phyloP scores from a whole-genome alignment of 768 basidiomycete species.

The Leccinum olivaceopallidum region DNA sequence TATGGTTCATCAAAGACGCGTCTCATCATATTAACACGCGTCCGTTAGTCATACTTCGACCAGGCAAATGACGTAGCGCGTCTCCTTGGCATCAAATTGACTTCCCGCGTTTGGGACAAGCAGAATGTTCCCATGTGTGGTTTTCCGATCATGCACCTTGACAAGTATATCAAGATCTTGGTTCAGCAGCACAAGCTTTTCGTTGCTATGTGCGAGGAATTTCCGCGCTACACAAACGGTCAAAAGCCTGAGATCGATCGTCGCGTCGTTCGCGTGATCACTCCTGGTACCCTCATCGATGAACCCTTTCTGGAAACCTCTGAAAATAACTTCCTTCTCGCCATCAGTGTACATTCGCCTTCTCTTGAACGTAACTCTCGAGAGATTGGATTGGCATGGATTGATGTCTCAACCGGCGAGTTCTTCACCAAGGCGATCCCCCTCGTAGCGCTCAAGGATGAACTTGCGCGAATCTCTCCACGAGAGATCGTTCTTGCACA shows the following conservation, averaged over 20 bases:
- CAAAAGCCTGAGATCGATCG: constrained; percentile 68
- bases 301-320: constrained; percentile 83
- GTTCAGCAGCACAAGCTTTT: constrained; percentile 82
- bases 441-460: constrained; percentile 65
- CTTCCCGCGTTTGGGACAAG: constrained; percentile 72
- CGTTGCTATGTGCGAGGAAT: constrained; percentile 95
- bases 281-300: constrained; percentile 93
- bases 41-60: constrained; percentile 83
- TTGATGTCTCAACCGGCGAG: constrained; percentile 93
- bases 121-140: constrained; percentile 82
- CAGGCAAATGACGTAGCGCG: constrained; percentile 80
- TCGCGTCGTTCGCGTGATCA: constrained; percentile 83
- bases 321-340: constrained; percentile 89
- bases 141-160: constrained; percentile 82
- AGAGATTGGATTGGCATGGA: constrained; percentile 82
- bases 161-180: constrained; percentile 83
- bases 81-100: constrained; percentile 81
- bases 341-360: constrained; percentile 43
- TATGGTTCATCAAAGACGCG: constrained; percentile 31
- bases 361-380: constrained; percentile 2
- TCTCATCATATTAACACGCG: constrained; percentile 9
- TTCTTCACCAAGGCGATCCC: constrained; percentile 74
- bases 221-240: constrained; percentile 51
- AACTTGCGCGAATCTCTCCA: constrained; percentile 78
- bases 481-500: constrained; percentile 76